Evolutionary conservation across 441 rosid genomes (phyloP), one percentile per base, ranked within the genome.

Genomic region (Bocquillonia castaneifolia): DNA sequence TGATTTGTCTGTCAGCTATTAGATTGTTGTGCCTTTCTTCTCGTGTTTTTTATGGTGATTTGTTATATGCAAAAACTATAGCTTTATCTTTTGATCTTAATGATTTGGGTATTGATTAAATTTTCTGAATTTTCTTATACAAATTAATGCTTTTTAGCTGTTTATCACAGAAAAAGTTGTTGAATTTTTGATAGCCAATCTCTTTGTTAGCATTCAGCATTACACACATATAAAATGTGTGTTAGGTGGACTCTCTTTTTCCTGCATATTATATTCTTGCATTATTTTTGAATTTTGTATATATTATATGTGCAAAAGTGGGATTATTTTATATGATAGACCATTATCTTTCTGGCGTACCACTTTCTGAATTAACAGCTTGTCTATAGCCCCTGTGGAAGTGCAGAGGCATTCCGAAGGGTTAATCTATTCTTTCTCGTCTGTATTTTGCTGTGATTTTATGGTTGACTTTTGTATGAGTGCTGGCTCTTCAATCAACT

Each of bases 191-290:
- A 60, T 58, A 72, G 32, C 32, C 26, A 28, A 45, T 54, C 12
- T 62, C 29, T 59, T 51, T 64, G 32, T n/a, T 60, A 34, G 50
- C 60, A 32, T 72, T 70, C 17, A 32, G 50, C 60, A 52, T 59
- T 66, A n/a, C n/a, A n/a, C n/a, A n/a, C 17, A 20, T 29, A n/a
- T 45, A 64, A 71, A 37, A 73, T 71, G 72, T 40, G 65, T 58
- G 69, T 28, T 69, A 59, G 62, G 69, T 69, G 45, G 59, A 48
- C 77, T 70, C 70, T 51, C 53, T 64, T 59, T 75, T 75, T 59
- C 68, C 60, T 52, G 51, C 25, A 64, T 66, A 36, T 70, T 20
- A 34, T 59, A 66, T 63, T 28, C 12, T 36, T 69, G 65, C 74
- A 52, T 64, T 66, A 29, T n/a, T 34, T 34, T 63, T 54, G 67